A percentile compares a stretch with the other conserved stretches of the same genome.
Evolutionary conservation across 1,284 basidiomycete species (phyloP).

Genomic region (Coniophora puteana): DNA sequence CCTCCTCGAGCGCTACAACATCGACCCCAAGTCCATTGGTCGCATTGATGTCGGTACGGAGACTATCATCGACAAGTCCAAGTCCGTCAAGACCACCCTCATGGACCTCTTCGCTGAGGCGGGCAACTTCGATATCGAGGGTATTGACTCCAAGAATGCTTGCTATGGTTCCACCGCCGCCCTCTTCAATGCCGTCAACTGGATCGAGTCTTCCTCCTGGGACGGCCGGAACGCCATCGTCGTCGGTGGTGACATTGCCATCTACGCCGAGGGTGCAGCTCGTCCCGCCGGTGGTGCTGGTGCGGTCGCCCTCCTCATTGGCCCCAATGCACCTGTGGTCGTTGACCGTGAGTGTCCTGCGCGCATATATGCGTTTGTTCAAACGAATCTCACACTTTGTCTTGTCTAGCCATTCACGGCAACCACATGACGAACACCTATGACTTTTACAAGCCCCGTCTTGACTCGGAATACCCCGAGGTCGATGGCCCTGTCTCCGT

Average conservation of each 20-base stretch:
- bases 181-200: constrained; percentile 96
- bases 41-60: constrained; percentile 98
- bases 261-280: constrained; percentile 95
- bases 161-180: constrained; percentile 99
- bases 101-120: constrained; percentile 95
- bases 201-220: constrained; percentile 97
- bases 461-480: constrained; percentile 92
- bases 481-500: constrained; percentile 98
- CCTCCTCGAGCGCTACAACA: constrained; percentile 91
- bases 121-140: constrained; percentile 97
- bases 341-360: constrained; percentile 77
- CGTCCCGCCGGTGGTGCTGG: constrained; percentile 97
- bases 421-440: constrained; percentile 98
- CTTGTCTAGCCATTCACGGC: constrained; percentile 83
- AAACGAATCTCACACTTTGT: constrained; percentile 8
- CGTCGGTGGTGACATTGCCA: constrained; percentile 95
- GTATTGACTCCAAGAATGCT: constrained; percentile 98
- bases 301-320: constrained; percentile 92
- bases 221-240: constrained; percentile 98
- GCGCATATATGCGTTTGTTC: constrained; percentile 1
- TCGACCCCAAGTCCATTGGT: constrained; percentile 95
- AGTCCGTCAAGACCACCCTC: constrained; percentile 97
- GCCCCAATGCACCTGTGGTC: constrained; percentile 92
- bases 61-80: constrained; percentile 99
- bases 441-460: constrained; percentile 97